Percentiles rank a stretch among this genome's conserved stretches.
These are phyloP conservation scores for Penicillium sp. DNA, from an alignment of 2,329 filamentous ascomycete genomes.

Conservation along the genomic window DNA sequence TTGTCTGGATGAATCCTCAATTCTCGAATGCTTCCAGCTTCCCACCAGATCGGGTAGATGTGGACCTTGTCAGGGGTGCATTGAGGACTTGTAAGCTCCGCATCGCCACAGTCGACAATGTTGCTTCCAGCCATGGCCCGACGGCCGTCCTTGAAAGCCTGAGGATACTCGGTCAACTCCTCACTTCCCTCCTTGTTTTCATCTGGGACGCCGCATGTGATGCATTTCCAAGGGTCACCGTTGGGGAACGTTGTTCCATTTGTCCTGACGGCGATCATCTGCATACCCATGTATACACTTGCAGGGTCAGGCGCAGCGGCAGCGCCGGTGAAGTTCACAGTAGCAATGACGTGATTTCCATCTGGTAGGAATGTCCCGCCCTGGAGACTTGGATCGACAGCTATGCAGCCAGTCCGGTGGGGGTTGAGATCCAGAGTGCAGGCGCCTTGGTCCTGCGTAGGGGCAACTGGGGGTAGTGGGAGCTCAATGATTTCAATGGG, in stretches of 20 bases:
- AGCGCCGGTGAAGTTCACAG: slow-evolving; percentile 47
- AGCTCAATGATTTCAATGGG: not conserved
- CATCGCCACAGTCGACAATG: slow-evolving; percentile 44
- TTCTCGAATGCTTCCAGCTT: not conserved
- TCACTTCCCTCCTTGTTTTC: slow-evolving; percentile 34
- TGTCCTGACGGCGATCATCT: slow-evolving; percentile 50
- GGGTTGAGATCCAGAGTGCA: not conserved
- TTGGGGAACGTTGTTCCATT: slow-evolving; percentile 49
- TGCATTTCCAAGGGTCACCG: slow-evolving; percentile 54
- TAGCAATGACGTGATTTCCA: not conserved
- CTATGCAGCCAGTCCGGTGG: not conserved
- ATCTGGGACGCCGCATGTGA: slow-evolving; percentile 50
- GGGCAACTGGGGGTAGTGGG: not conserved
- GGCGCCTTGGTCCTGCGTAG: not conserved
- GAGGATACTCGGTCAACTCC: slow-evolving; percentile 46
- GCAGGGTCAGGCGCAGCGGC: slow-evolving; percentile 43
- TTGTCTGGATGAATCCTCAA: not conserved
- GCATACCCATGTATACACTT: slow-evolving; percentile 48
- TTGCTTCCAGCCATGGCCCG: slow-evolving; percentile 34
- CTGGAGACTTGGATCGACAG: not conserved
- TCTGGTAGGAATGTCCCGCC: not conserved
- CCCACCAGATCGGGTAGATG: slow-evolving; percentile 48
- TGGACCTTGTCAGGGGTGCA: slow-evolving; percentile 44
- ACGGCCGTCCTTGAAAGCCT: slow-evolving; percentile 48
- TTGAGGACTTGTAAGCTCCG: slow-evolving; percentile 38